Base-by-base conservation (phyloP, 208 protist species). In the Trypanosoma scelopori region DNA sequence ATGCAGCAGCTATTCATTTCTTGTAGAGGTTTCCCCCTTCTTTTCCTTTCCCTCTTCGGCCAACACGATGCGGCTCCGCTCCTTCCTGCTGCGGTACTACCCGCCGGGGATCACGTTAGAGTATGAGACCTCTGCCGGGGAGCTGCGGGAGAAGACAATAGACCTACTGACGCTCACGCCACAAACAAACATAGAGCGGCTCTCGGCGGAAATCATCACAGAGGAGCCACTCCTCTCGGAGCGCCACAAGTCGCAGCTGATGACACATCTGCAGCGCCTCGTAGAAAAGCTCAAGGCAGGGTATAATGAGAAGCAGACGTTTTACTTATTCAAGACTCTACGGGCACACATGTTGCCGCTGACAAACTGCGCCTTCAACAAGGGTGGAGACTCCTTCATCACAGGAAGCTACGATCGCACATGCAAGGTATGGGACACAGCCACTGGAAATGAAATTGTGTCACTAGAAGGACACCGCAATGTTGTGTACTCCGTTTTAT, bases 311-410 rank as follows among this genome's bases (percentile, higher is more conserved):
- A 88, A 83, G 37, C 84, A 92, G 64, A 92, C 84, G 48, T 98
- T 98, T 69, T 96, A 92, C 55, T 85, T 98, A 20, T 97, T 96
- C 78, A 96, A 98, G 71, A 94, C 92, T 22, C 82, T 98, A n/a
- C 81, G 89, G 3, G 95, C 93, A 12, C 97, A 99, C 81, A 93
- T 98, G 79, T 82, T 99, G 20, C 97, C 97, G 12, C 76, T 99
- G 47, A 99, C 97, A 22, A 99, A 98, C 84, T 98, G 96, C 69
- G 96, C 94, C 32, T 98, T 99, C 81, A 98, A 99, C 87, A 98
- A 98, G 69, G 81, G 74, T 22, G 96, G 96, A 20, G 84, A 93
- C 20, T 89, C 88, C 61, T 98, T 99, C 42, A 93, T 98, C 55
- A 98, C 97, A 0, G 94, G 94, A 5, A 92, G 79, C 35, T 98